Evolutionary conservation across 2,329 filamentous ascomycete genomes (phyloP), one percentile per base, ranked within the genome.

Genomic region (Paramyrothecium sp.): DNA sequence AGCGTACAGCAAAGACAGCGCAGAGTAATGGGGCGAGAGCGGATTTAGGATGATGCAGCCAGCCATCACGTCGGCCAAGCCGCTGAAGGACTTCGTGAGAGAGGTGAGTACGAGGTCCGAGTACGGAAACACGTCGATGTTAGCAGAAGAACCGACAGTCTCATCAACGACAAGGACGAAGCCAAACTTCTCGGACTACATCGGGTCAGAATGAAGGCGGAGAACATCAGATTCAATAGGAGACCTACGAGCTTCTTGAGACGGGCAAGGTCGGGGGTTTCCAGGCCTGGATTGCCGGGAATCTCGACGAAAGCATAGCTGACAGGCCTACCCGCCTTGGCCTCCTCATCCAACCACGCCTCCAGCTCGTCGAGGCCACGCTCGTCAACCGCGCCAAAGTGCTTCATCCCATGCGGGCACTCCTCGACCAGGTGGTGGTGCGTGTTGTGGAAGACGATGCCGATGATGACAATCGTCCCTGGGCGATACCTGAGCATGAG

Each of bases 11-110:
- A 69, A 12, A 38, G 60, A 55, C 11, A 85, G 69, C 20, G 65
- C 57, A 3, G 58, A 7, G 63, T 83, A 78, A 55, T 75, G 69
- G 2, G 65, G 60, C 0, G 78, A 81, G 3, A 73, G 63, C 0
- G 81, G 81, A 63, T 82, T 82, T 46, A 85, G 71, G 46, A 79
- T 73, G 19, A 76, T 62, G 53, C 76, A 78, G n/a, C 79, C 83
- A 34, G 72, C 82, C 72, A 86, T 79, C 51, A 81, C 78, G 62
- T 87, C 77, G 21, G 81, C 76, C 58, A 78, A 78, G 17, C 85
- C 85, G 58, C 73, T 83, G 64, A 88, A 86, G 2, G 77, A 76
- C 67, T 87, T 87, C n/a, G 82, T 86, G 17, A 86, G 71, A 22
- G 77, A 81, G 0, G 79, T 79, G 17, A 82, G 61, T 30, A 87